Evolutionary conservation across 2,329 filamentous ascomycete species (phyloP), one percentile per base, ranked within the genome.

Genomic region (Fusarium albosuccineum): DNA sequence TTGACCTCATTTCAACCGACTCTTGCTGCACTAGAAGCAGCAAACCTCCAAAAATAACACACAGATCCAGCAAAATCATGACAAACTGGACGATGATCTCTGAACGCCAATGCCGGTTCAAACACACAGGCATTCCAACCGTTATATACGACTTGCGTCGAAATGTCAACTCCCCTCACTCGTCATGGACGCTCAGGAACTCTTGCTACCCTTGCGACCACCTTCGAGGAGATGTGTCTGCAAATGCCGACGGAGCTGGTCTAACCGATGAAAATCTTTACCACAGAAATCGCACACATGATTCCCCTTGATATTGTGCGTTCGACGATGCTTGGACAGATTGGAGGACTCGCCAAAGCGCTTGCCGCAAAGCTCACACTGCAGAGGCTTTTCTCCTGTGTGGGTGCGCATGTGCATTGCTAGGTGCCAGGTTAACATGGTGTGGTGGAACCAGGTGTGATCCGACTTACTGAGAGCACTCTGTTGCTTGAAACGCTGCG

Each of bases 341-440:
- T 91, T 91, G 5, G 88, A 90, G 0, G 88, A 90, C 73, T 91
- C 88, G 62, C 86, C 84, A 72, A 91, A 91, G 9, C 77, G 78
- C 70, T 87, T 88, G 45, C 81, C 82, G 67, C 89, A 91, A 29
- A 85, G 79, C 2, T 86, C 82, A 65, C 88, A 91, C 44, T 80
- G 76, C 0, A 91, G 77, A 0, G 88, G 88, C 71, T 91, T 91
- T 46, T 87, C 84, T 41, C 88, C 87, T 1, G 89, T 90, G 70
- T 92, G 90, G 2, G 85, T 88, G 39, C 89, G 83, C 70, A 85
- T 84, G 69, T 92, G 90, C 82, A 90, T 90, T n/a, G 88, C 87
- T 89, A 48, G 39, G 22, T 14, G 22, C 33, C 6, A 8, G 8
- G 61, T 77, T 39, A 76, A 66, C 33, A 46, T 26, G 22, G 5